Evolutionary conservation across 345 rosid genomes (phyloP), one percentile per base, ranked within the genome.

Genomic region (Syzygium grande): DNA sequence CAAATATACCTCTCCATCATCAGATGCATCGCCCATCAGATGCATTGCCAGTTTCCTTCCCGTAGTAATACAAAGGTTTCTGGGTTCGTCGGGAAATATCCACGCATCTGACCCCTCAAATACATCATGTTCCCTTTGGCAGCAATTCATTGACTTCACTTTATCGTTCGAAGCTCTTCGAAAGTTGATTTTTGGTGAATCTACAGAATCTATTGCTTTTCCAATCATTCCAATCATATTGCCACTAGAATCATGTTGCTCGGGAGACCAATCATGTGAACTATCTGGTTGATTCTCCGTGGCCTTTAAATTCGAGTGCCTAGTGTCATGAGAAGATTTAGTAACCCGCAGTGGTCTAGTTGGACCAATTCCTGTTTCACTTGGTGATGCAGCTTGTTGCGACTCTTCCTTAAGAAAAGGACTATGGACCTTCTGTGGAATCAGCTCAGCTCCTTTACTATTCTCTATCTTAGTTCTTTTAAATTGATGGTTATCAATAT

Each of bases 51-150:
- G 85, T 89, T 92, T 92, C 87, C 91, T 89, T 34, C 89, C 90
- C n/a, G 94, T 90, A 54, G 96, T 92, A 58, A 91, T 84, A 84
- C 95, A 93, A 58, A 89, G 77, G 87, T 86, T 83, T 84, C 89
- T 92, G 58, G 91, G 89, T 88, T 92, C 95, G 84, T 91, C 94
- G 3, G 97, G 95, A 85, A 94, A 97, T 89, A 95, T 93, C 99
- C 99, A 95, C 79, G 90, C 92, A 51, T 93, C 93, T 25, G 93
- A 88, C 85, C 83, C 80, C 85, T 90, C 91, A 52, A 79, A 86
- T 46, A 88, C 83, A 89, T 87, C 84, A 49, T 51, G 84, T n/a
- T 87, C 84, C 63, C 89, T 84, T 84, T 89, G 83, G 87, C 84
- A 77, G 27, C 51, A 34, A 21, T 59, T 89, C 52, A 9, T 77